These are phyloP conservation scores for Bondarzewia mesenterica DNA, from an alignment of 1,284 basidiomycete genomes.

Conservation along the genomic window DNA sequence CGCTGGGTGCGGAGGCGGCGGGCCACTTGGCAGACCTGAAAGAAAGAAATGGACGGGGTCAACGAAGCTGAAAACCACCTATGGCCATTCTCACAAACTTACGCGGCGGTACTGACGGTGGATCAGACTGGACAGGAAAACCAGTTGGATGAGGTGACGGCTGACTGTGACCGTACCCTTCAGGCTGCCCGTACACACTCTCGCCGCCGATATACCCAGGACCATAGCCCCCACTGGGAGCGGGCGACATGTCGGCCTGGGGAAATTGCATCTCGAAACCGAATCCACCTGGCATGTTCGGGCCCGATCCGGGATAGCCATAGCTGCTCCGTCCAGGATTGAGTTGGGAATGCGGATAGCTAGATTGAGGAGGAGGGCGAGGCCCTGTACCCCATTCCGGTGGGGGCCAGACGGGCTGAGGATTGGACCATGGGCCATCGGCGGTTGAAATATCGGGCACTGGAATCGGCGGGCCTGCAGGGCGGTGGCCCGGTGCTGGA, in stretches of 20 bases:
- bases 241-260: not conserved
- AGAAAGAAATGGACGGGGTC: not conserved
- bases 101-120: not conserved
- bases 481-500: not conserved
- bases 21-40: not conserved
- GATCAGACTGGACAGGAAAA: not conserved
- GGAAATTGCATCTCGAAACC: not conserved
- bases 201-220: not conserved
- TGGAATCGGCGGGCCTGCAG: not conserved
- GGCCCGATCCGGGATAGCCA: not conserved
- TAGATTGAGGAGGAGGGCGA: not conserved
- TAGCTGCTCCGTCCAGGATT: not conserved
- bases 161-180: not conserved
- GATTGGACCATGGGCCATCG: not conserved
- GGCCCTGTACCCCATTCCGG: not conserved
- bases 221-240: not conserved
- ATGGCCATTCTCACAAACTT: not conserved
- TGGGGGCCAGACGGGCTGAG: not conserved
- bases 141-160: not conserved
- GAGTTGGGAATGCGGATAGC: not conserved
- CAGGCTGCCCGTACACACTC: not conserved
- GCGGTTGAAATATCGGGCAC: not conserved
- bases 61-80: not conserved
- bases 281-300: not conserved
- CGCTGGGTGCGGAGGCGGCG: conserved; percentile 4